Base-by-base conservation (phyloP, 495 filamentous ascomycete genomes). In the Penicillium malachiteum region DNA sequence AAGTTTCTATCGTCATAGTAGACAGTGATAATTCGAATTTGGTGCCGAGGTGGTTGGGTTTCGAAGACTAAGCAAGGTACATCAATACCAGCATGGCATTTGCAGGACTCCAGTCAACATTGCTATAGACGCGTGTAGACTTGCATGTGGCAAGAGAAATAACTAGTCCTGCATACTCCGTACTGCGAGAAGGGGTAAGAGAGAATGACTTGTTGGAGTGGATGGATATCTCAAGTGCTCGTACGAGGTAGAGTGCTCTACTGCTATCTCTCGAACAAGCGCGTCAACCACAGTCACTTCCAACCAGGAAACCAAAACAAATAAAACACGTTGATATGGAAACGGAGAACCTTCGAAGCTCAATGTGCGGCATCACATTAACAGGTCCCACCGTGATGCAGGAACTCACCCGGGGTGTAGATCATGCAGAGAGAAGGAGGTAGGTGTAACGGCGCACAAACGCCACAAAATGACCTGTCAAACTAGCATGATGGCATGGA, bases 391-490 rank as follows among this genome's bases (percentile, higher is more conserved):
- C 11, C 17, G 14, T 16, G 16, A 62, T 48, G 57, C 60, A 60
- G 63, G 59, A 51, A 60, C 64, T 32, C 17, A 49, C 11, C 44
- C 31, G 52, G 39, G 52, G 30, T 41, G 61, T 57, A 35, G 46
- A 63, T 65, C 49, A n/a, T 59, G 52, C 55, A 44, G 18, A 26
- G 13, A 38, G 13, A 38, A 64, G 40, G 56, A 49, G 59, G 52
- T 51, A 49, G 60, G 65, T 67, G 56, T 41, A 52, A 65, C 62
- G 41, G 48, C 35, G 53, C 13, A 47, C 60, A 56, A 54, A 53
- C 53, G 55, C 55, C 57, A 50, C 54, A 30, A 61, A 67, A 40
- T 59, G 64, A 67, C 48, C 52, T 42, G 55, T 67, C 64, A 11
- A 57, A 32, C 34, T 30, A 7, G 12, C 47, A 46, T 46, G 45